Evolutionary conservation across 2,329 filamentous ascomycete genomes (phyloP).

Genomic region (Geosmithia flava): DNA sequence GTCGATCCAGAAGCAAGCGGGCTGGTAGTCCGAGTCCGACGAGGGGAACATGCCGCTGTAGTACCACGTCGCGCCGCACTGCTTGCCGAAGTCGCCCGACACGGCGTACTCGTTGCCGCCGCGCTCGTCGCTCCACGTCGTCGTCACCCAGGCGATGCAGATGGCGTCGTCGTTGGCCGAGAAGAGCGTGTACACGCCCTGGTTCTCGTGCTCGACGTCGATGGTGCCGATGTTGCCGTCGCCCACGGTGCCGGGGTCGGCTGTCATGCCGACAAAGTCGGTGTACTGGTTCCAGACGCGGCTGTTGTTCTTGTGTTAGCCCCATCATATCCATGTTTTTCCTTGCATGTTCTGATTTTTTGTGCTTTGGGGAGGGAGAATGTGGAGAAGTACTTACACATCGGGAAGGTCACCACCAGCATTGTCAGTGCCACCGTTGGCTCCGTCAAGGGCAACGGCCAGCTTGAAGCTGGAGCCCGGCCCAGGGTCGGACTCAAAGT

Average conservation of each 20-base stretch:
- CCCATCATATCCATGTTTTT: no score
- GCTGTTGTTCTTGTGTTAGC: neutral
- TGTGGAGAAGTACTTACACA: neutral
- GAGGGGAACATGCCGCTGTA: slow-evolving; percentile 4
- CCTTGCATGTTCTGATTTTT: no score
- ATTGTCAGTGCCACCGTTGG: neutral
- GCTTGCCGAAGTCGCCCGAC: slow-evolving; percentile 4
- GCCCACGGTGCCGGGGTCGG: neutral
- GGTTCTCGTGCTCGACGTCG: neutral
- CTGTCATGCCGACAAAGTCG: neutral
- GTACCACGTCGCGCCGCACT: slow-evolving; percentile 6
- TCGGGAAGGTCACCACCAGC: neutral
- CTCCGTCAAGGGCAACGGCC: neutral
- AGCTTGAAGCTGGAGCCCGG: neutral
- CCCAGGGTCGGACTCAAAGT: neutral
- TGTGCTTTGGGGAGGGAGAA: neutral
- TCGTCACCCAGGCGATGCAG: slow-evolving; percentile 7
- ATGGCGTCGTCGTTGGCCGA: slow-evolving; percentile 6
- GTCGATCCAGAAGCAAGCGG: slow-evolving; percentile 7
- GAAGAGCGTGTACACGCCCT: neutral
- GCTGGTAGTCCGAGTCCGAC: slow-evolving; percentile 1
- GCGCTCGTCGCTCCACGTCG: slow-evolving; percentile 4
- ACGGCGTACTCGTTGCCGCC: slow-evolving; percentile 6
- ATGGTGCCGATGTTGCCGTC: neutral
- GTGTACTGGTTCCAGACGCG: neutral